A percentile compares a stretch with the other conserved stretches of the same genome.
Conservation (phyloP, 805 yeast genomes). For the Saccharomycopsis fibuligera region DNA sequence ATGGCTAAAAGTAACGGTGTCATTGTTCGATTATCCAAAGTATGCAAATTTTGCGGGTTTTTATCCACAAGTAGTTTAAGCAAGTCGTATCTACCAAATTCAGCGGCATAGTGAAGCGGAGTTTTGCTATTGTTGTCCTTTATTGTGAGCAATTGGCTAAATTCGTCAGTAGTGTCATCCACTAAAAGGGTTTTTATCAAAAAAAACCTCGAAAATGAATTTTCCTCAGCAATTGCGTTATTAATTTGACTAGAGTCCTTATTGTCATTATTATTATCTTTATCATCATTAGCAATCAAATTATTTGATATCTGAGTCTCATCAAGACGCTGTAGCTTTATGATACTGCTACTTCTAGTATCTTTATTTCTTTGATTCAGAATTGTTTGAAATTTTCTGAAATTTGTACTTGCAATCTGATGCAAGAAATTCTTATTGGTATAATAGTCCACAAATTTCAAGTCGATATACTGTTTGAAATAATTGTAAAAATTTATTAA, state of each 20-base stretch:
- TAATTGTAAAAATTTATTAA: conserved; percentile 41
- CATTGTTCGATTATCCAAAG: conserved; percentile 66
- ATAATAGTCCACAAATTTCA: conserved; percentile 61
- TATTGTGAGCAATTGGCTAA: conserved; percentile 29
- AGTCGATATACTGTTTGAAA: conserved; percentile 52
- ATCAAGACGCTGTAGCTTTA: background rate
- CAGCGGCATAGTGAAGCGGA: conserved; percentile 84
- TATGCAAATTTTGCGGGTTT: conserved; percentile 28
- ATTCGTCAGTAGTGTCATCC: conserved; percentile 18
- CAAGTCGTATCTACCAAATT: conserved; percentile 42
- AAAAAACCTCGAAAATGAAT: conserved; percentile 16
- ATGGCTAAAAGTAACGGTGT: conserved; percentile 81
- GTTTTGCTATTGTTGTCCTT: conserved; percentile 70
- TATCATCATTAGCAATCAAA: background rate
- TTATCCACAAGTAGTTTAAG: conserved; percentile 32
- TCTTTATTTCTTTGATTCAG: background rate
- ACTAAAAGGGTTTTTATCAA: conserved; percentile 12
- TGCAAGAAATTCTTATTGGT: conserved; percentile 72
- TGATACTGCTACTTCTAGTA: conserved; percentile 3
- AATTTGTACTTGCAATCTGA: conserved; percentile 39
- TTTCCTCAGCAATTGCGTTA: background rate
- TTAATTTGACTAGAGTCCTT: background rate
- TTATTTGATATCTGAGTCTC: background rate
- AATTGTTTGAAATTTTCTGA: background rate
- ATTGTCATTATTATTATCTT: background rate